These are phyloP conservation scores for Endoconidiophora laricicola DNA, from an alignment of 2,329 filamentous ascomycete genomes.

Conservation along the genomic window DNA sequence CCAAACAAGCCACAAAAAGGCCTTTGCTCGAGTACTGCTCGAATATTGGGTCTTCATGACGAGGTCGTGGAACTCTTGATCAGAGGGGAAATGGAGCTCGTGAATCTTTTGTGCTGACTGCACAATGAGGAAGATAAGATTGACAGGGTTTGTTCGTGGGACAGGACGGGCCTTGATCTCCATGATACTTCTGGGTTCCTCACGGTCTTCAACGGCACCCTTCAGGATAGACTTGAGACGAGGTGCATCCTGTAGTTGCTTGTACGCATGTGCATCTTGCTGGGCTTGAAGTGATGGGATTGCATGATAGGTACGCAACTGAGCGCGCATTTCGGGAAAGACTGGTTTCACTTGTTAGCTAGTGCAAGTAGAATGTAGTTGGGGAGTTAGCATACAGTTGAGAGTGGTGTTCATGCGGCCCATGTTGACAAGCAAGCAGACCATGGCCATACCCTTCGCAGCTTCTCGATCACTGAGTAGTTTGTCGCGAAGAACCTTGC, in stretches of 20 bases:
- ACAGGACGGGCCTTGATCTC: slow-evolving; percentile 54
- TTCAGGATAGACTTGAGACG: slow-evolving; percentile 94
- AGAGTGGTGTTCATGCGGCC: slow-evolving; percentile 97
- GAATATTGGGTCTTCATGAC: slow-evolving; percentile 79
- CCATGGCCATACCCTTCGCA: slow-evolving; percentile 98
- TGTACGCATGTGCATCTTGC: slow-evolving; percentile 90
- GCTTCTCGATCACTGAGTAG: slow-evolving; percentile 79
- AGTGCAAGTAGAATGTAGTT: neutral
- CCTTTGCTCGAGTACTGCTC: slow-evolving; percentile 66
- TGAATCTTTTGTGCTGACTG: slow-evolving; percentile 82
- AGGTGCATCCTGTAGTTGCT: slow-evolving; percentile 91
- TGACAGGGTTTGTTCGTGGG: slow-evolving; percentile 84
- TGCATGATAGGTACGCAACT: slow-evolving; percentile 91
- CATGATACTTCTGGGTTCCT: slow-evolving; percentile 69
- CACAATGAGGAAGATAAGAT: slow-evolving; percentile 88
- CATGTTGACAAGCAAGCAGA: slow-evolving; percentile 91
- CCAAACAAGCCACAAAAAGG: slow-evolving; percentile 98
- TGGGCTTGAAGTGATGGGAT: slow-evolving; percentile 92
- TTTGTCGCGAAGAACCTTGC: slow-evolving; percentile 96
- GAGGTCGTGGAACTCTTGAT: slow-evolving; percentile 86
- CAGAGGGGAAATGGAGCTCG: slow-evolving; percentile 73
- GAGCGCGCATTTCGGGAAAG: slow-evolving; percentile 97
- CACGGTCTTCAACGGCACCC: slow-evolving; percentile 77
- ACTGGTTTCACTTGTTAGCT: slow-evolving; percentile 34
- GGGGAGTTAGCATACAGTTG: slow-evolving; percentile 52